A percentile compares a stretch with the other conserved stretches of the same genome.
Evolutionary conservation across 306 rosid genomes (phyloP).

Genomic region (Lablab purpureus): DNA sequence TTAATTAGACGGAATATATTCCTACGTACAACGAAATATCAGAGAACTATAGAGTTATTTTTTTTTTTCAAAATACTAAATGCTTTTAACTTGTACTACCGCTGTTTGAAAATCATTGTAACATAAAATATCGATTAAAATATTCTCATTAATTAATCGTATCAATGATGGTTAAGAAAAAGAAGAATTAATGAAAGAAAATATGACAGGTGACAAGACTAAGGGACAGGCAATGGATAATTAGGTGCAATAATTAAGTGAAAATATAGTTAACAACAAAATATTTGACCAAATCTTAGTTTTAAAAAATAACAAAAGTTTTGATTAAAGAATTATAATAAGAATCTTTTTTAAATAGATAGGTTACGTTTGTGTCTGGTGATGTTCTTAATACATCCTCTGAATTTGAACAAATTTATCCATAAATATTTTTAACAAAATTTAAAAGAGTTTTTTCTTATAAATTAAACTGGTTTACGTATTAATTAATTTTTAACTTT

Average conservation of each 20-base stretch:
- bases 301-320: neutral
- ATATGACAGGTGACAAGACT: neutral
- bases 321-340: too few species aligned
- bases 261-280: neutral
- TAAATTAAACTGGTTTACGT: too few species aligned
- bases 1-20: neutral
- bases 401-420: too few species aligned
- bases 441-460: too few species aligned
- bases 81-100: neutral
- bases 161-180: neutral
- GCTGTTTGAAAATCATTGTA: neutral
- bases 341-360: too few species aligned
- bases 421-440: too few species aligned
- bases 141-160: neutral
- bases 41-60: neutral
- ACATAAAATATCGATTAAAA: neutral
- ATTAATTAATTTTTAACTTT: too few species aligned
- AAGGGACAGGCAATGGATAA: neutral
- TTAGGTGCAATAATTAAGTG: neutral
- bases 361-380: too few species aligned
- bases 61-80: neutral
- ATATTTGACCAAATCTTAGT: neutral
- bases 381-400: too few species aligned
- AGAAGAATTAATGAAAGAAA: neutral
- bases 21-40: neutral